Evolutionary conservation across 352 stramenopile genomes (phyloP), one percentile per base, ranked within the genome.

Genomic region (Phytopythium kandeliae): DNA sequence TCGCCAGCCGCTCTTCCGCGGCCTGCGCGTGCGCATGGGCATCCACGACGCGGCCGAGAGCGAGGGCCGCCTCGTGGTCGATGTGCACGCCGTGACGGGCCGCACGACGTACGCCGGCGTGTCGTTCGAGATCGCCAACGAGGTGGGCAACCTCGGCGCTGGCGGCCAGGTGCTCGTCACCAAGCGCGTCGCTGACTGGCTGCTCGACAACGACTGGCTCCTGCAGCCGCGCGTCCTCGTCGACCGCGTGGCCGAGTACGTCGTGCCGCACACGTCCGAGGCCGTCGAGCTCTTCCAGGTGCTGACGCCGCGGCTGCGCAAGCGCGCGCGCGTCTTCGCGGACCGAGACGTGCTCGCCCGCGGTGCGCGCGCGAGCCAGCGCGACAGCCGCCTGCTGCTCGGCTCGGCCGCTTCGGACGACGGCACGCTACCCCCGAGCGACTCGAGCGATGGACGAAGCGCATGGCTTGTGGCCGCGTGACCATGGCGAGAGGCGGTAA

Each of bases 61-160:
- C 0, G 68, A 78, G 25, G 64, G 68, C 7, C 48, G 66, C 17
- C 51, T 74, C n/a, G 54, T 71, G 30, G 40, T 62, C 41, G 77
- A 71, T 12, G 77, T 86, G 47, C 82, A 92, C 55, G 77, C 69
- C 8, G 86, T 73, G 6, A 92, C 81, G 1, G 77, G 77, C 51
- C 89, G 88, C 58, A 87, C 80, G 66, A 89, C 77, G 35, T 90
- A 90, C 58, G 28, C 84, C 15, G 82, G 82, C 15, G 57, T 79
- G 22, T 83, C 70, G 48, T 78, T 89, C 57, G 71, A 88, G 57
- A 68, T 86, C 22, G 73, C 75, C 8, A 72, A 73, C 25, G 79
- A 90, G 43, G 71, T 92, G 48, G 76, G 71, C 36, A 74, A 90
- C 43, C 48, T 81, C 38, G 78, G 77, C 24, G 61, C 69, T 35